A percentile compares a stretch with the other conserved stretches of the same genome.
Evolutionary conservation across 495 filamentous ascomycete genomes (phyloP).

Genomic region (Penicillium flavigenum): DNA sequence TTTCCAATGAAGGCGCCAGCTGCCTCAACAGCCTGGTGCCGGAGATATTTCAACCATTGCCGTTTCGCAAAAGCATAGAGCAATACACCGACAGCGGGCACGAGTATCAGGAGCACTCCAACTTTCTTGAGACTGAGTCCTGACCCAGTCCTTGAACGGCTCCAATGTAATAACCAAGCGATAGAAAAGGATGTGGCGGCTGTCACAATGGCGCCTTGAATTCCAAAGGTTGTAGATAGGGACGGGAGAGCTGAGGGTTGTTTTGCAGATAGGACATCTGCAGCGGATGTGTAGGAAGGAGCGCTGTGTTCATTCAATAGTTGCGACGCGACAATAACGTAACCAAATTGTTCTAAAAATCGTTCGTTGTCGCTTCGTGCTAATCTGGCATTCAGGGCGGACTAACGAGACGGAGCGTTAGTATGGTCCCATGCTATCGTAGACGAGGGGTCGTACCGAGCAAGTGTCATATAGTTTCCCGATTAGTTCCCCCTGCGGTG

Average conservation of each 20-base stretch:
- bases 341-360: slow-evolving; percentile 94
- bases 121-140: slow-evolving; percentile 48
- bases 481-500: slow-evolving; percentile 48
- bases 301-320: slow-evolving; percentile 69
- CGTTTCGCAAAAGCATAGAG: slow-evolving; percentile 73
- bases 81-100: slow-evolving; percentile 54
- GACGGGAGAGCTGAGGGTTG: slow-evolving; percentile 39
- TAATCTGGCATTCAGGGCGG: slow-evolving; percentile 66
- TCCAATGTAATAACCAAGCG: slow-evolving; percentile 73
- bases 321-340: slow-evolving; percentile 92
- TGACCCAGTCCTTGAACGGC: slow-evolving; percentile 36
- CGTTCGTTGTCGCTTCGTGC: slow-evolving; percentile 77
- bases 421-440: neutral
- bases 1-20: slow-evolving; percentile 70
- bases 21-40: slow-evolving; percentile 71
- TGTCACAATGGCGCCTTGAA: slow-evolving; percentile 53
- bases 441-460: slow-evolving; percentile 48
- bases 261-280: slow-evolving; percentile 39
- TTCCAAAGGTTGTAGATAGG: slow-evolving; percentile 44
- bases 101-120: slow-evolving; percentile 55
- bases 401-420: slow-evolving; percentile 31
- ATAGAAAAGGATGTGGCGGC: slow-evolving; percentile 62
- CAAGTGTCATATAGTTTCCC: slow-evolving; percentile 56
- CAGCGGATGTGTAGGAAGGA: slow-evolving; percentile 46
- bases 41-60: slow-evolving; percentile 80